Evolutionary conservation across 176 grass and related monocot species (phyloP).

Genomic region (Musa troglodytarum): DNA sequence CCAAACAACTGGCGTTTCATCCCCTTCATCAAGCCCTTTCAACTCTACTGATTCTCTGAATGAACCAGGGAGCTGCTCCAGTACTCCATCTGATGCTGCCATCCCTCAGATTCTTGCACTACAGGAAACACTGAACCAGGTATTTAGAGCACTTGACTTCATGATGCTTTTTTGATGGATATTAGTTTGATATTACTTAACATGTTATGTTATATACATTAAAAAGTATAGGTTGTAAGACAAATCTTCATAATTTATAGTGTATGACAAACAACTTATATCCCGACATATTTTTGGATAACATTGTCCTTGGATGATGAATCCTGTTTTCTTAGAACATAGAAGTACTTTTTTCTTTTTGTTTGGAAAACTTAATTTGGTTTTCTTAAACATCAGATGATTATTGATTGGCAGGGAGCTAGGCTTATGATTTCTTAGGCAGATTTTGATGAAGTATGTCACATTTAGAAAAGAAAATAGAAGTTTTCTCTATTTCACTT

Average conservation of each 20-base stretch:
- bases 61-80: constrained; percentile 34
- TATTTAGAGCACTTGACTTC: constrained; percentile 7
- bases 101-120: constrained; percentile 38
- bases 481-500: neutral
- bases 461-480: neutral
- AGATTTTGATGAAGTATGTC: neutral
- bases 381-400: neutral
- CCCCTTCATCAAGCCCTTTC: constrained; percentile 37
- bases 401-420: neutral
- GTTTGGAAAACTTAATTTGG: neutral
- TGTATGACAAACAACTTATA: neutral
- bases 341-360: neutral
- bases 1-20: constrained; percentile 35
- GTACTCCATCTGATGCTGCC: constrained; percentile 23
- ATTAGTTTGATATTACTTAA: neutral
- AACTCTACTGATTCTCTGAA: constrained; percentile 43
- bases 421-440: neutral
- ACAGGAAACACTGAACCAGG: constrained; percentile 68
- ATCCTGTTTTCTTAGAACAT: neutral
- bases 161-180: neutral
- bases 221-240: neutral
- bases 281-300: neutral
- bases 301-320: neutral
- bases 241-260: neutral
- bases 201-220: neutral